These are phyloP conservation scores for Begonia masoniana DNA, from an alignment of 306 rosid genomes.

Conservation along the genomic window DNA sequence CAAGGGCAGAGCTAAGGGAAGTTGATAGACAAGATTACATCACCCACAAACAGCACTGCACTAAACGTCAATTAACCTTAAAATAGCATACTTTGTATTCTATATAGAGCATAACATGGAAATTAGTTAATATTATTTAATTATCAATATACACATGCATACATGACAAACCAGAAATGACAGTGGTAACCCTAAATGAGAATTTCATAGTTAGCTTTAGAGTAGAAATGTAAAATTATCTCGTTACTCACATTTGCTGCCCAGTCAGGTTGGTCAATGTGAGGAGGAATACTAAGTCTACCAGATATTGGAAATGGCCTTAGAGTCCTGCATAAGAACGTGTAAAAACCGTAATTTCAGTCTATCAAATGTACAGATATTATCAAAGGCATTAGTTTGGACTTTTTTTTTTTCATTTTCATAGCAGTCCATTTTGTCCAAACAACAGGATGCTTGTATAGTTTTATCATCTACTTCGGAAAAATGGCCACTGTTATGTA, in stretches of 20 bases:
- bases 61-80: background rate
- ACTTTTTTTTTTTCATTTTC: no score
- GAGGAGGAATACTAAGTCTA: conserved; percentile 43
- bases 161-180: background rate
- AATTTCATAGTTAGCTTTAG: no score
- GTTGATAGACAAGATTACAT: background rate
- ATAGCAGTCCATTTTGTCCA: no score
- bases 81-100: no score
- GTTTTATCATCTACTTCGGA: no score
- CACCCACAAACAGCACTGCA: conserved; percentile 3
- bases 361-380: background rate
- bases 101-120: no score
- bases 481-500: no score
- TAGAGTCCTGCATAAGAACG: conserved; percentile 40
- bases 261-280: conserved; percentile 79
- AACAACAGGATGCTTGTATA: no score
- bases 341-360: conserved; percentile 9
- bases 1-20: background rate
- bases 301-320: conserved; percentile 79
- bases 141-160: background rate
- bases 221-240: no score
- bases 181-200: background rate
- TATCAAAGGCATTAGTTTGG: no score
- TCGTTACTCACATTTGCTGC: conserved; percentile 59
- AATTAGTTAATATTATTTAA: no score